Base-by-base conservation (phyloP, 2,329 filamentous ascomycete genomes). In the Clonostachys rhizophaga region DNA sequence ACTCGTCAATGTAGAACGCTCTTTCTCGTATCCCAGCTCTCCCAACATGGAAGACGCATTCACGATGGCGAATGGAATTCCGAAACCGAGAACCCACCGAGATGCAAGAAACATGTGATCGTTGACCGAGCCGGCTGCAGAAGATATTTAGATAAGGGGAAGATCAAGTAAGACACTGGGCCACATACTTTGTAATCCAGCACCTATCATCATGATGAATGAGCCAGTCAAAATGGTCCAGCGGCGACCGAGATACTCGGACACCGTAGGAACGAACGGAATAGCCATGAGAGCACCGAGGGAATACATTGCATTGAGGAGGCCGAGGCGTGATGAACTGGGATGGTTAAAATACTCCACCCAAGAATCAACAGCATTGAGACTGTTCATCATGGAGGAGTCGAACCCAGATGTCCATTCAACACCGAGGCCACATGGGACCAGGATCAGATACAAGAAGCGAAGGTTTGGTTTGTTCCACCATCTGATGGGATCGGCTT, bases 381-480 rank as follows among this genome's bases (percentile, higher is more conserved):
- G 55, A 35, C 60, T 63, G 54, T 71, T 72, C 67, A 71, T 70
- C 65, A 71, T 71, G 18, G 67, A 70, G 3, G 61, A 66, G 51
- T 70, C 64, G 43, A 68, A 70, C 2, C 66, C 67, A 0, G 65
- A 68, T 0, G 74, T 77, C 67, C 64, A 68, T 51, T 70, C 66
- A 5, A 69, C 67, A 0, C 68, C 68, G n/a, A 71, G 54, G 1
- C 59, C 65, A 5, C 63, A 64, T 1, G 67, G 68, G n/a, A 70
- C 55, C 13, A 71, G 55, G 34, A 67, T 65, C 45, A 70, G 55
- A 48, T 71, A 71, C 34, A 70, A 53, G 12, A 60, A 58, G 24
- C 66, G 55, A 45, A 70, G 53, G 47, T 69, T 67, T 2, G 62
- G 66, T 46, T 71, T 71, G 30, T 64, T 54, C 52, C 69, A 70